These are phyloP conservation scores for Globisporangium iwayamae DNA, from an alignment of 352 stramenopile species.

Conservation along the genomic window DNA sequence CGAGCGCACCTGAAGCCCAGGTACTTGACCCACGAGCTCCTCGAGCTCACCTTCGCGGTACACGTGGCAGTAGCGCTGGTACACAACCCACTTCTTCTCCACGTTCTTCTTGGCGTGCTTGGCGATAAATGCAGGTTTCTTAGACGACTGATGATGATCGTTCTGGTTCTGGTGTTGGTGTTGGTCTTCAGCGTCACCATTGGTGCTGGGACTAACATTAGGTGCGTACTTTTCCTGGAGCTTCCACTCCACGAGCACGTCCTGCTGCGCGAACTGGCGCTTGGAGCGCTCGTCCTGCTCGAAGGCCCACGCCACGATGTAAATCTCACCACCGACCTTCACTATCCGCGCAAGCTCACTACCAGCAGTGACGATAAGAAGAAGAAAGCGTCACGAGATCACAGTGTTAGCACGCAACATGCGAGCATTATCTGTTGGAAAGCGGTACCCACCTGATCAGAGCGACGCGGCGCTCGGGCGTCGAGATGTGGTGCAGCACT, in stretches of 20 bases:
- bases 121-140: background rate
- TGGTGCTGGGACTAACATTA: constrained; percentile 3
- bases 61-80: constrained; percentile 83
- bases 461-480: constrained; percentile 56
- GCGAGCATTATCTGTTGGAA: background rate
- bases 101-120: constrained; percentile 39
- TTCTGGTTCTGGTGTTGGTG: background rate
- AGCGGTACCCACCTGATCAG: constrained; percentile 44
- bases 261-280: constrained; percentile 67
- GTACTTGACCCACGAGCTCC: constrained; percentile 48
- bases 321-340: constrained; percentile 45
- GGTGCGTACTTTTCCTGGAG: constrained; percentile 75
- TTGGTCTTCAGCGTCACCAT: constrained; percentile 2
- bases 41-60: constrained; percentile 73
- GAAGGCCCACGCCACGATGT: constrained; percentile 79
- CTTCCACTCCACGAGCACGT: constrained; percentile 87
- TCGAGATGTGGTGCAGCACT: constrained; percentile 84
- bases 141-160: background rate
- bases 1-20: constrained; percentile 50
- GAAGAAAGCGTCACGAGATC: background rate
- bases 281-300: constrained; percentile 80
- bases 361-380: background rate
- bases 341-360: constrained; percentile 74
- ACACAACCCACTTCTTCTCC: constrained; percentile 71
- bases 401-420: background rate